These are phyloP conservation scores for Elsinoe necatrix DNA, from an alignment of 2,329 filamentous ascomycete genomes.

Conservation along the genomic window DNA sequence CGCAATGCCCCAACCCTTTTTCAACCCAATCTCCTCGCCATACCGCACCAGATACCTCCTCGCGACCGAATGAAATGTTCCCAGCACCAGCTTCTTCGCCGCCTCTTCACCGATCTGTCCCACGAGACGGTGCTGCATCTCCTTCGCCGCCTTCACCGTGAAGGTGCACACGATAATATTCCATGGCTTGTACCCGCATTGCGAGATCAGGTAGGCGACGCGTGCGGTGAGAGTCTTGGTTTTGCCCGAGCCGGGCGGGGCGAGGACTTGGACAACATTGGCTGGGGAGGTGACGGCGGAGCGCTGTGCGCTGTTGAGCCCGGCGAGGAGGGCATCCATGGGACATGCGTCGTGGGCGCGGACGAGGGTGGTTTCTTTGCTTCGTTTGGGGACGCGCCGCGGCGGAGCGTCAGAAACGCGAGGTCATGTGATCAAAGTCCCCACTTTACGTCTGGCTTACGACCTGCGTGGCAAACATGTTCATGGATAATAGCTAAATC, in stretches of 20 bases:
- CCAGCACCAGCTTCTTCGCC: slow-evolving; percentile 70
- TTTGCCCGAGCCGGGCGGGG: slow-evolving; percentile 67
- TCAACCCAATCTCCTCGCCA: slow-evolving; percentile 72
- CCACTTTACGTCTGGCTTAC: neutral
- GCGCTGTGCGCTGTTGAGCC: slow-evolving; percentile 56
- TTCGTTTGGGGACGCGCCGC: neutral
- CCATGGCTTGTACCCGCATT: slow-evolving; percentile 63
- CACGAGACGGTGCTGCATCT: slow-evolving; percentile 86
- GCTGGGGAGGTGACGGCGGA: slow-evolving; percentile 56
- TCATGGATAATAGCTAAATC: no score
- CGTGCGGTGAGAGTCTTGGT: slow-evolving; percentile 91
- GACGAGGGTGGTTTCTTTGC: neutral
- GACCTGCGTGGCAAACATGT: no score
- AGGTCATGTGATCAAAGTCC: neutral
- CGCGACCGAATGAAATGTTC: slow-evolving; percentile 92
- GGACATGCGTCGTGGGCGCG: neutral
- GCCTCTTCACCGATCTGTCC: slow-evolving; percentile 69
- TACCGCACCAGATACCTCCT: slow-evolving; percentile 76
- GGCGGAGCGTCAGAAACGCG: neutral
- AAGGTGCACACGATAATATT: slow-evolving; percentile 95
- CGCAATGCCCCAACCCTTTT: slow-evolving; percentile 80
- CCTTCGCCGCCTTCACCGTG: slow-evolving; percentile 85
- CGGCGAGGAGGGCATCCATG: slow-evolving; percentile 50
- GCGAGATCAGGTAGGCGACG: slow-evolving; percentile 76
- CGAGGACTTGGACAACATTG: slow-evolving; percentile 52